Evolutionary conservation across 2,329 filamentous ascomycete species (phyloP), one percentile per base, ranked within the genome.

Genomic region (Didymella sp.): DNA sequence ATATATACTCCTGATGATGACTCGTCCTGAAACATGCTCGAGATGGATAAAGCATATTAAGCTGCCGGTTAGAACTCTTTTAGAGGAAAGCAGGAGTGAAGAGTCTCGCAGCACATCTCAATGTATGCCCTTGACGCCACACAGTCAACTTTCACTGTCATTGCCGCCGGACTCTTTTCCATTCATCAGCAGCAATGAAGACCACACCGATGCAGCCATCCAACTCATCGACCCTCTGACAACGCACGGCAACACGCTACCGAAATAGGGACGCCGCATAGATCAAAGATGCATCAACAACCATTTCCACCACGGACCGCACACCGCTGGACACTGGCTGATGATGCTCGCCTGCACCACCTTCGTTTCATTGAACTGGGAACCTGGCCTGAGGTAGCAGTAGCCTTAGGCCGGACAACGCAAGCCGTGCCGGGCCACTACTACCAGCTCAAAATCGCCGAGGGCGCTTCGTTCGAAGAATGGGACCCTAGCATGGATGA

Each of bases 281-380:
- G n/a, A n/a, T n/a, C n/a, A n/a, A n/a, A 31, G n/a, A 51, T 56
- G 41, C 8, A 41, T 2, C 25, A 33, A 13, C 33, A 28, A 28
- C 3, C 41, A 19, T 2, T 7, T n/a, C 5, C 33, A 17, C 38
- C 27, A 6, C 12, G 6, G 6, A 44, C 35, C 15, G 6, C 28
- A n/a, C 60, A 54, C 11, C 43, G 44, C 33, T 60, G 60, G 60
- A 58, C 40, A 11, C 28, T 31, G n/a, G 44, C 35, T 2, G 60
- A 62, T 37, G 47, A 56, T 15, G 13, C 13, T 11, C 25, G 22
- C 8, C 54, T 62, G 6, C 33, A 53, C 6, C 25, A 40, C 11
- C 47, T 60, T 11, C 51, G 41, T 12, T 21, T 51, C 3, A 27
- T 42, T n/a, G 38, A 58, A 11, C 9, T 42, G 4, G 31, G 17